phyloP scores from a whole-genome alignment of 768 basidiomycete genomes.

The Leccinum rimulosum region DNA sequence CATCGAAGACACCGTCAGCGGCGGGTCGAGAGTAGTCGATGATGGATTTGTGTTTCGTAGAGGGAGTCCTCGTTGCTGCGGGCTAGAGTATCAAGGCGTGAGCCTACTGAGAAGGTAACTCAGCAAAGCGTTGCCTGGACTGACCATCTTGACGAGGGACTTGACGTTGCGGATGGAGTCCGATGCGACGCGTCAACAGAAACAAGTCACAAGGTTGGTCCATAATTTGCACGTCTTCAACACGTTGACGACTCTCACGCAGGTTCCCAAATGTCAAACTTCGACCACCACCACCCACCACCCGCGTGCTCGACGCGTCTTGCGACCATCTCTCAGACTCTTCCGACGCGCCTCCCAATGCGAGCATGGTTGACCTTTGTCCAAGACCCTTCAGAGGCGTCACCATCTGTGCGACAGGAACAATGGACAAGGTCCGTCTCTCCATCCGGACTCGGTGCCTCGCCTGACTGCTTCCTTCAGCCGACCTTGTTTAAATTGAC shows the following conservation, averaged over 20 bases:
- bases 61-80: conserved; percentile 47
- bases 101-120: conserved; percentile 92
- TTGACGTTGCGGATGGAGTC: background rate
- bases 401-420: too few species aligned
- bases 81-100: conserved; percentile 54
- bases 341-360: too few species aligned
- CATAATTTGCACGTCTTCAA: background rate
- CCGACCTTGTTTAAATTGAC: too few species aligned
- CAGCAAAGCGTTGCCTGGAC: conserved; percentile 82
- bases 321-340: too few species aligned
- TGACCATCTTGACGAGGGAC: conserved; percentile 62
- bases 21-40: conserved; percentile 88
- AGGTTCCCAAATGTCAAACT: conserved; percentile 84
- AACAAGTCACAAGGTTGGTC: conserved; percentile 57
- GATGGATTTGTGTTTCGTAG: conserved; percentile 73
- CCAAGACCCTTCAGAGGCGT: too few species aligned
- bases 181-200: conserved; percentile 51
- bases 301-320: conserved; percentile 28
- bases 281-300: conserved; percentile 53
- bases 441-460: too few species aligned
- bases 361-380: too few species aligned
- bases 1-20: conserved; percentile 57
- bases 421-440: too few species aligned
- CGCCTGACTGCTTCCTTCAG: too few species aligned
- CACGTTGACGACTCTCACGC: background rate